Evolutionary conservation across 2,329 filamentous ascomycete genomes (phyloP).

Genomic region (Samsoniella hepiali): DNA sequence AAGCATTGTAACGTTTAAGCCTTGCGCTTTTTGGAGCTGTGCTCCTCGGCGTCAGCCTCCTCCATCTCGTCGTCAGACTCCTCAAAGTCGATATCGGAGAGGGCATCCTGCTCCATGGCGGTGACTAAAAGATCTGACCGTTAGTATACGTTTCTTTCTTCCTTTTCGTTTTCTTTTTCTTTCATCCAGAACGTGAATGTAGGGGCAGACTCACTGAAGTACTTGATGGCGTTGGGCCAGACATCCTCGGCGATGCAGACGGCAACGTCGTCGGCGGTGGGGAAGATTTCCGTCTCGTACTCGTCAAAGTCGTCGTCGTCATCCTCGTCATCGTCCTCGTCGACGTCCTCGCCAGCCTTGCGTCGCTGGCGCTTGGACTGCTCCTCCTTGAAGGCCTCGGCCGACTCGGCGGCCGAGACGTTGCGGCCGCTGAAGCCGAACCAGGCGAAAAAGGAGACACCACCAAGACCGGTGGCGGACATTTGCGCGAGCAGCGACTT

Average conservation of each 20-base stretch:
- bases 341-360: constrained; percentile 49
- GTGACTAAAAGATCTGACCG: constrained; percentile 24
- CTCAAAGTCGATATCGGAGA: constrained; percentile 70
- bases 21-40: constrained; percentile 43
- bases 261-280: constrained; percentile 80
- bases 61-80: constrained; percentile 41
- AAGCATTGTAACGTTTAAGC: constrained; percentile 25
- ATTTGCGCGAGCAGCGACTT: constrained; percentile 53
- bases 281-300: constrained; percentile 77
- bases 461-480: constrained; percentile 59
- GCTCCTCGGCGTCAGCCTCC: constrained; percentile 30
- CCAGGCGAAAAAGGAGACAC: constrained; percentile 81
- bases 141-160: not conserved
- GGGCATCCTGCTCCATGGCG: constrained; percentile 65
- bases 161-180: not conserved
- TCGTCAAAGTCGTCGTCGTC: constrained; percentile 61
- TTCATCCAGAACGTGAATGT: no score
- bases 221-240: constrained; percentile 83
- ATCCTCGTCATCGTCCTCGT: constrained; percentile 50
- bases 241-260: constrained; percentile 80
- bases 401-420: constrained; percentile 70
- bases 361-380: constrained; percentile 51
- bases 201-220: constrained; percentile 70
- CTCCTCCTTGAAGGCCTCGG: constrained; percentile 58
- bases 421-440: constrained; percentile 75